Conservation (phyloP, 176 grass and related monocot genomes). For the Musa itinerans region DNA sequence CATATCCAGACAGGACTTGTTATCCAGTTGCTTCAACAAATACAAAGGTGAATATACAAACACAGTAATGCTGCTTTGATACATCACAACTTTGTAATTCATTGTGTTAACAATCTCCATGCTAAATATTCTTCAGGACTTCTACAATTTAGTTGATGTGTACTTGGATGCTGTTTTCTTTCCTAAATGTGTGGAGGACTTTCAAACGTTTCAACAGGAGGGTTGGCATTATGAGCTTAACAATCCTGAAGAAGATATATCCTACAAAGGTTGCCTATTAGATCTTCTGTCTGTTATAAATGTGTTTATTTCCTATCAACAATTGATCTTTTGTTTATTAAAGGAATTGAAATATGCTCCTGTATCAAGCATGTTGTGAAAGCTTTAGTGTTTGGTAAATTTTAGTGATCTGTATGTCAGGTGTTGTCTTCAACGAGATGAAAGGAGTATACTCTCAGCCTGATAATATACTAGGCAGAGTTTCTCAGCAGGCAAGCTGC, state of each 20-base stretch:
- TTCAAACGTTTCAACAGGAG: slow-evolving; percentile 98
- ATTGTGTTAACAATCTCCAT: slow-evolving; percentile 8
- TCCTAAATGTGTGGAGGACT: slow-evolving; percentile 83
- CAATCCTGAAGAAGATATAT: slow-evolving; percentile 81
- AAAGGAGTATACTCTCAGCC: slow-evolving; percentile 99
- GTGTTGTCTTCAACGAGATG: slow-evolving; percentile 99
- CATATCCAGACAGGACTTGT: slow-evolving; percentile 95
- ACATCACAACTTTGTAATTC: slow-evolving; percentile 25
- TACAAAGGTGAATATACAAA: slow-evolving; percentile 46
- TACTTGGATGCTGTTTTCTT: slow-evolving; percentile 98
- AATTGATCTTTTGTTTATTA: background rate
- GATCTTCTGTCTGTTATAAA: background rate
- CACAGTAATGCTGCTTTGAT: slow-evolving; percentile 12
- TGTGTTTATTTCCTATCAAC: background rate
- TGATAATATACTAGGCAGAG: slow-evolving; percentile 84
- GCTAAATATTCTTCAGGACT: slow-evolving; percentile 57
- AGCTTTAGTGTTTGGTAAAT: background rate
- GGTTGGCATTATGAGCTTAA: slow-evolving; percentile 99
- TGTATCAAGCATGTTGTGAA: background rate
- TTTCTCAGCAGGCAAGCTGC: slow-evolving; percentile 58
- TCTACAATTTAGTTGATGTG: slow-evolving; percentile 99
- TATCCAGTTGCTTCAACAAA: slow-evolving; percentile 99
- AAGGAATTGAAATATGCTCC: background rate
- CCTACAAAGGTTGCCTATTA: slow-evolving; percentile 65
- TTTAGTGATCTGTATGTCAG: slow-evolving; percentile 25